Base-by-base conservation (phyloP, 2,329 filamentous ascomycete genomes). In the Epichloe typhina region DNA sequence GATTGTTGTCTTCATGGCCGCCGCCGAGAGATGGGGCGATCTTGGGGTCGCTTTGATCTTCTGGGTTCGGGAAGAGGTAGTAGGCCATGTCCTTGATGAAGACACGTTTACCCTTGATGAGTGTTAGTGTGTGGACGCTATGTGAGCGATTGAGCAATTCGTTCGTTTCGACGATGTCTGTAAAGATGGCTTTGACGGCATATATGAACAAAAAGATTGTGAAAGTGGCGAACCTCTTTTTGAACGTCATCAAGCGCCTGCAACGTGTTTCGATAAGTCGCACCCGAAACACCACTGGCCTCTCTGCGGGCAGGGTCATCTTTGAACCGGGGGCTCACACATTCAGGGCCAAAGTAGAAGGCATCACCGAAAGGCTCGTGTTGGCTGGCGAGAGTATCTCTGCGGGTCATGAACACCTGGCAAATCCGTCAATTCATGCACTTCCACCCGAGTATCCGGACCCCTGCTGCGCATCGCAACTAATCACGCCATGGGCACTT, bases 31-130 rank as follows among this genome's bases (percentile, higher is more conserved):
- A 95, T 2, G 86, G 86, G 9, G 88, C 89, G 53, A 93, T 80
- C 46, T 73, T 74, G 47, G 87, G 79, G 13, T 78, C 73, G 60
- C 84, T 77, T 23, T 52, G 47, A n/a, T n/a, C 38, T 45, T 76
- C 74, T 55, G 85, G 72, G 3, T 88, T 87, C 5, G 89, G 86
- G 56, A 95, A 75, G 57, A 96, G 75, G 67, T 97, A 97, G 69
- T 96, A 85, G 51, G 86, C 84, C 72, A 97, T 98, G 67, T 97
- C 93, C 69, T 98, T 98, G 77, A 98, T 93, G 72, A 97, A 96
- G 60, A 95, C 73, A 59, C 91, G 86, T 73, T 95, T 95, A 61
- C 83, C 86, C 86, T 94, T 59, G 49, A 54, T 47, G 7, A 31
- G 31, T 31, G 31, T 31, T 31, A 31, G 31, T 31, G 31, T 11